These are phyloP conservation scores for Citrus unshiu DNA, from an alignment of 345 rosid species.

Conservation along the genomic window DNA sequence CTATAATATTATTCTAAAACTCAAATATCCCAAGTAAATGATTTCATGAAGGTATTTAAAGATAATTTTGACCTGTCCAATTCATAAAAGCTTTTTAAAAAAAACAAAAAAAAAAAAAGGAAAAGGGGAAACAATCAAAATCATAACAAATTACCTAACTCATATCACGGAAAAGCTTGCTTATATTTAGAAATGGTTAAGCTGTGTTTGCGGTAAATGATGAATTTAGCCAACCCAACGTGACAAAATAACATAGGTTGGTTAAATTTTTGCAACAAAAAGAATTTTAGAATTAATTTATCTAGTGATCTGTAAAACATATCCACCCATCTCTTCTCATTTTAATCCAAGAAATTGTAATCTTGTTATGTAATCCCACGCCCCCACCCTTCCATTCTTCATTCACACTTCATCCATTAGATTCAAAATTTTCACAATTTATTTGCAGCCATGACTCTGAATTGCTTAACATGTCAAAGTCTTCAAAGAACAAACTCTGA, in stretches of 20 bases:
- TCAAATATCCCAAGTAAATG: no score
- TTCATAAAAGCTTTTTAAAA: no score
- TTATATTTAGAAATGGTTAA: constrained; percentile 12
- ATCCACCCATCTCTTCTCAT: not conserved
- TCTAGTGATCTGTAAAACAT: not conserved
- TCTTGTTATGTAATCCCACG: not conserved
- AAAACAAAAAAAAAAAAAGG: no score
- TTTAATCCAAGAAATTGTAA: not conserved
- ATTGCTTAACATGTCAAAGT: constrained; percentile 55
- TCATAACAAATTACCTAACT: not conserved
- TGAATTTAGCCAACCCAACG: not conserved
- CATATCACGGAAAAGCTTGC: not conserved
- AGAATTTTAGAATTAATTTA: not conserved
- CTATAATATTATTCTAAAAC: no score
- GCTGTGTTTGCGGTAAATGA: constrained; percentile 20
- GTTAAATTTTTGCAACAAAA: not conserved
- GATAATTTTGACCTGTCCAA: no score
- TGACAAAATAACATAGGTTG: not conserved
- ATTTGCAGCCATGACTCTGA: constrained; percentile 45
- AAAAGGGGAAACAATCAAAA: no score
- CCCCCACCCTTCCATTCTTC: not conserved
- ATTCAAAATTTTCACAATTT: not conserved
- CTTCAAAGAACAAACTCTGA: constrained; percentile 32
- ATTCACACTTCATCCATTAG: not conserved
- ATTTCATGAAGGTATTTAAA: no score